Conservation (phyloP, 495 filamentous ascomycete genomes). For the Xylaria telfairii region DNA sequence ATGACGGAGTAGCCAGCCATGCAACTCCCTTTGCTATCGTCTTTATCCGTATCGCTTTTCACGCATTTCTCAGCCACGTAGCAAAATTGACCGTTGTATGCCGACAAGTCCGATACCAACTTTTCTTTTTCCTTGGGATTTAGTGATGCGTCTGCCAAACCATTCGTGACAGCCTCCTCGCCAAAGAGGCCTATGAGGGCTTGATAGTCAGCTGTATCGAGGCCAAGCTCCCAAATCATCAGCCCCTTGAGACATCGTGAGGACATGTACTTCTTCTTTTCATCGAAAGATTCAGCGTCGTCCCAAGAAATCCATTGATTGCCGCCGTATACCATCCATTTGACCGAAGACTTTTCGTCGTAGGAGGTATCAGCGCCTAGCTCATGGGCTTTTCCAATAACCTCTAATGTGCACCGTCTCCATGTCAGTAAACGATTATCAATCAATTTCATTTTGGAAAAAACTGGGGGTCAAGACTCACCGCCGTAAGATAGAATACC, state of each 20-base stretch:
- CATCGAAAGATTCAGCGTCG: background rate
- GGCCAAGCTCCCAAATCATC: background rate
- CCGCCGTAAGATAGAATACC: background rate
- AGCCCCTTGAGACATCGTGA: background rate
- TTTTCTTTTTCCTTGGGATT: background rate
- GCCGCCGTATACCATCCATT: background rate
- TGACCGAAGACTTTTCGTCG: background rate
- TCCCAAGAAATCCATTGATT: background rate
- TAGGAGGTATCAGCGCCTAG: background rate
- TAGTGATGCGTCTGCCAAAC: background rate
- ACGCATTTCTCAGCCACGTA: constrained; percentile 1
- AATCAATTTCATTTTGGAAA: too few species aligned
- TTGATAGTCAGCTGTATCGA: background rate
- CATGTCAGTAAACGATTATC: background rate
- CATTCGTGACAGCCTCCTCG: background rate
- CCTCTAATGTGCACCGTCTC: background rate
- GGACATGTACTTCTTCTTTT: background rate
- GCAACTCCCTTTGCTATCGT: background rate
- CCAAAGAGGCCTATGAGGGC: constrained; percentile 9
- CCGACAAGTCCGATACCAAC: background rate
- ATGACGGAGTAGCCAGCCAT: background rate
- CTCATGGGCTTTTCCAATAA: background rate
- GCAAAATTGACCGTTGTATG: constrained; percentile 3
- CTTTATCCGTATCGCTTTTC: background rate
- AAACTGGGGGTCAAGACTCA: background rate